Evolutionary conservation across 2,329 filamentous ascomycete genomes (phyloP), one percentile per base, ranked within the genome.

Genomic region (Ophiocordyceps sinensis): DNA sequence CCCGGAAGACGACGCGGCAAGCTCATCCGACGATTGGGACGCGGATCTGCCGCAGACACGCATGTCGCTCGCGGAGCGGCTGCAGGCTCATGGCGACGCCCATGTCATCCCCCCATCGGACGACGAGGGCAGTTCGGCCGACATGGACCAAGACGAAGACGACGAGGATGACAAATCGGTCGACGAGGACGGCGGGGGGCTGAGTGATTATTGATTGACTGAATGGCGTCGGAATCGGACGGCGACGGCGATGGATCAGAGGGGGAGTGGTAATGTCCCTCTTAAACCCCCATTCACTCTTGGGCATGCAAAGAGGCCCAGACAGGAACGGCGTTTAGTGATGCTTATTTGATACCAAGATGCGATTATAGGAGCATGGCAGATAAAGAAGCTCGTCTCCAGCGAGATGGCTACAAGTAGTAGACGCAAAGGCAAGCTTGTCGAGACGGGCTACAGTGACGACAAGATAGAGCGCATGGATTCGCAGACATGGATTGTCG

Each of bases 221-320:
- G 48, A 15, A 58, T 62, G 55, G 60, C 60, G 0, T 57, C 53
- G 2, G 61, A 61, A 28, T 53, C 54, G 1, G 42, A 44, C 11
- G 44, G 43, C 4, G 37, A 46, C 5, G 48, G 45, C 3, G 41
- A 43, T 32, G 37, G 32, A 11, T 30, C 7, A 19, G 30, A 32
- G n/a, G 29, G 14, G n/a, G 28, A 28, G 23, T 26, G 23, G 23
- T 26, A 5, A 26, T 26, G 23, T 26, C 23, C 23, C 23, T 26
- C 23, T 26, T 26, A 7, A 19, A 19, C 3, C 4, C 19, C 19
- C 23, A 26, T 9, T 7, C 6, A 26, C 23, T 6, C 23, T 6
- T 9, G 23, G 5, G 5, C 23, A 26, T 7, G 9, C 23, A 26
- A 26, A 26, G 23, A 2, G 23, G 9, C 19, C 19, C 19, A 7